Percentiles rank a stretch among this genome's conserved stretches.
These are phyloP conservation scores for Apiospora rasikravindrae DNA, from an alignment of 2,329 filamentous ascomycete genomes.

Conservation along the genomic window DNA sequence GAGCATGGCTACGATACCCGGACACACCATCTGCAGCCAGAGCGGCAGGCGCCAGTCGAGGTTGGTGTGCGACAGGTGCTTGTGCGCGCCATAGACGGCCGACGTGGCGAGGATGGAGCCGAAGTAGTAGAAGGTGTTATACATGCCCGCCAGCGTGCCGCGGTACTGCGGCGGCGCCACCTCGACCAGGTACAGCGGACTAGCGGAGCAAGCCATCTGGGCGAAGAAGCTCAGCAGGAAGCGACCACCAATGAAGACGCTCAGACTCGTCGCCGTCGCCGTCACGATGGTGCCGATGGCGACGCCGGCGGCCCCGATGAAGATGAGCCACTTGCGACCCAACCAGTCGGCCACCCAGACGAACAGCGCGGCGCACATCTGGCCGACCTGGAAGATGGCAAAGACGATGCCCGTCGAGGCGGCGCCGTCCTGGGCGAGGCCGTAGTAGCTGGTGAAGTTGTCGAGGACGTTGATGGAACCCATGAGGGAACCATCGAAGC, in stretches of 20 bases:
- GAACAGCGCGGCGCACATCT: conserved; percentile 49
- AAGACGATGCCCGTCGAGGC: conserved; percentile 50
- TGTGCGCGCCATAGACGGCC: conserved; percentile 38
- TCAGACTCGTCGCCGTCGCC: conserved; percentile 48
- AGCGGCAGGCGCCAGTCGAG: conserved; percentile 42
- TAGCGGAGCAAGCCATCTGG: conserved; percentile 59
- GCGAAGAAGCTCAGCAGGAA: conserved; percentile 60
- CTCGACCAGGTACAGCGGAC: conserved; percentile 65
- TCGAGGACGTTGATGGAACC: conserved; percentile 50
- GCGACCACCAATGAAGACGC: conserved; percentile 57
- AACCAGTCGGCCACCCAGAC: conserved; percentile 51
- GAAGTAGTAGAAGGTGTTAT: conserved; percentile 49
- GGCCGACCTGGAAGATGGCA: conserved; percentile 49
- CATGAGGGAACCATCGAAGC: conserved; percentile 49
- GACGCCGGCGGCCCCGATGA: conserved; percentile 53
- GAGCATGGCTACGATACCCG: conserved; percentile 35
- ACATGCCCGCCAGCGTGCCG: conserved; percentile 62
- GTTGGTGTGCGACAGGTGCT: conserved; percentile 33
- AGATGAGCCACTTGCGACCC: conserved; percentile 49
- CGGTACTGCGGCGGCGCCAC: conserved; percentile 64
- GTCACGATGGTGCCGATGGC: conserved; percentile 56
- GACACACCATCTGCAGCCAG: conserved; percentile 42
- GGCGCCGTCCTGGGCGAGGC: conserved; percentile 41
- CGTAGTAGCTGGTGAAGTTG: conserved; percentile 47
- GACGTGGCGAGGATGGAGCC: conserved; percentile 39